A percentile compares a stretch with the other conserved stretches of the same genome.
Conservation (phyloP, 2,329 filamentous ascomycete genomes). For the Sporothrix globosa region DNA sequence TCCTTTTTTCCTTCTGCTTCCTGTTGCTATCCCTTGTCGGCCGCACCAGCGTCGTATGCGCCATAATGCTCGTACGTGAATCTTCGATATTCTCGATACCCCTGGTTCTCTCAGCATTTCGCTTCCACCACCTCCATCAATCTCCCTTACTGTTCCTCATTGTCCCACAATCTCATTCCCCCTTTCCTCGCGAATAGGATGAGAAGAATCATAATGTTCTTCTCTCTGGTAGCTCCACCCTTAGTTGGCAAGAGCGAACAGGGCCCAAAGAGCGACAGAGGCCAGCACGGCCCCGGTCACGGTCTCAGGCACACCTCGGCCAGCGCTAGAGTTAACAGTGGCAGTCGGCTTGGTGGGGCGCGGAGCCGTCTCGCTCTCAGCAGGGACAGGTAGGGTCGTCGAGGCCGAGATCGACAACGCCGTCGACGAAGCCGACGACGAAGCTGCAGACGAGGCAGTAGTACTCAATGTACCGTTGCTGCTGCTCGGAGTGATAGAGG, state of each 20-base stretch:
- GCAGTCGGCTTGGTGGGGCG: background rate
- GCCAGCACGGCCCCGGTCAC: background rate
- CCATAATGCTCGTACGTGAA: conserved; percentile 6
- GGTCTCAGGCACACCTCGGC: background rate
- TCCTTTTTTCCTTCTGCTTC: conserved; percentile 1
- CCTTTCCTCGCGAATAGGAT: background rate
- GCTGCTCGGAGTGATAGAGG: background rate
- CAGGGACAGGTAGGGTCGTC: background rate
- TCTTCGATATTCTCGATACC: background rate
- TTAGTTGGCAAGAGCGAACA: background rate
- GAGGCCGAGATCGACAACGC: background rate
- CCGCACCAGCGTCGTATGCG: conserved; percentile 13
- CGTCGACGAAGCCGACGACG: background rate
- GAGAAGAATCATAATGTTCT: too few species aligned
- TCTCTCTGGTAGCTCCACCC: too few species aligned
- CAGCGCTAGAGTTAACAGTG: conserved; percentile 6
- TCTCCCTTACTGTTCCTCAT: background rate
- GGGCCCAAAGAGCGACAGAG: background rate
- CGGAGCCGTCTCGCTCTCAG: conserved; percentile 3
- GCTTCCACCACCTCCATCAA: background rate
- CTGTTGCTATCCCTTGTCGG: background rate
- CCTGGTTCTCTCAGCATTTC: background rate
- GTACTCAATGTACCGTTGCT: conserved; percentile 9
- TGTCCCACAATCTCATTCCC: background rate
- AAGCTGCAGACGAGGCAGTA: background rate